Evolutionary conservation across 257 asterid genomes (phyloP).

Genomic region (Nicotiana paniculata): DNA sequence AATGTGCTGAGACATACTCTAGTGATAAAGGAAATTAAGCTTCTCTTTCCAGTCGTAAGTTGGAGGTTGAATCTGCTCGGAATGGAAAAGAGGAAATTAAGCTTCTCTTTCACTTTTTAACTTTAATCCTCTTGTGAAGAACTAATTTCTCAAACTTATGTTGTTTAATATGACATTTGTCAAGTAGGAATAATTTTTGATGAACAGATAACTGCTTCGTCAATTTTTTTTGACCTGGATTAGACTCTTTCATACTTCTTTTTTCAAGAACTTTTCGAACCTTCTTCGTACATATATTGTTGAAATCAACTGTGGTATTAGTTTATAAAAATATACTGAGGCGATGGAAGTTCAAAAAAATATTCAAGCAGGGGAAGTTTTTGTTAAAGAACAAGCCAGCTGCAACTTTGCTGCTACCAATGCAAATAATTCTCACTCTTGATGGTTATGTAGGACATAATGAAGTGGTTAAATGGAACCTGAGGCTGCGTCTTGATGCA

Average conservation of each 20-base stretch:
- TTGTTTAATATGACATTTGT: background rate
- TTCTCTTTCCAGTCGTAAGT: background rate
- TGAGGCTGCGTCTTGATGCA: background rate
- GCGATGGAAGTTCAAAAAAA: background rate
- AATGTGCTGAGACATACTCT: background rate
- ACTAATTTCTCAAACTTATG: background rate
- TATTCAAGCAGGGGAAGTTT: no score
- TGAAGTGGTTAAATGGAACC: background rate
- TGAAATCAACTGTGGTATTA: background rate
- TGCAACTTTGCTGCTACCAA: background rate
- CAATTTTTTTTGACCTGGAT: background rate
- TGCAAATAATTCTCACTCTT: background rate
- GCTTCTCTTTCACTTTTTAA: background rate
- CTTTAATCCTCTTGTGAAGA: background rate
- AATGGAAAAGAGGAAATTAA: background rate
- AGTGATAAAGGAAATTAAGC: background rate
- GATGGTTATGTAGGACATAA: background rate
- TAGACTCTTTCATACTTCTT: background rate
- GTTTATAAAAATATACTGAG: background rate
- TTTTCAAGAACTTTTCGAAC: background rate
- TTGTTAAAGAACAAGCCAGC: background rate
- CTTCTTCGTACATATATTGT: background rate
- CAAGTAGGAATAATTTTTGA: background rate
- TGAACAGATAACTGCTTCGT: background rate
- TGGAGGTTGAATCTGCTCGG: background rate